Evolutionary conservation across 768 basidiomycete species (phyloP).

Genomic region (Tylopilus plumbeoviolaceoides): DNA sequence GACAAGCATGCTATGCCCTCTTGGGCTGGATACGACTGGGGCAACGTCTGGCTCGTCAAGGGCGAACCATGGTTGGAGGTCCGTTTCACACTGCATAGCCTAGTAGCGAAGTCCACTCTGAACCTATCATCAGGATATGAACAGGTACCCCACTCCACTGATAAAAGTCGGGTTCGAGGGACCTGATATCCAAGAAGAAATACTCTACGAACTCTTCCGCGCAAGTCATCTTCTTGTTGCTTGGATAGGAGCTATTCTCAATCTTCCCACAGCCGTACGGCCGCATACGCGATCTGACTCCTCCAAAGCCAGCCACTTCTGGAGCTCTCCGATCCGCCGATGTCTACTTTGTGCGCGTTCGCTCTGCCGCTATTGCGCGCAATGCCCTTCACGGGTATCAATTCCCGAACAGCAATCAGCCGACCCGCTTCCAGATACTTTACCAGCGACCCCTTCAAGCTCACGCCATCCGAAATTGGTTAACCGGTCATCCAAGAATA

Average conservation of each 20-base stretch:
- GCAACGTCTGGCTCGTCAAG: conserved; percentile 66
- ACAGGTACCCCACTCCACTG: conserved; percentile 69
- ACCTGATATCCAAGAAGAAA: conserved; percentile 78
- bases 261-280: conserved; percentile 65
- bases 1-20: conserved; percentile 52
- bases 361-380: conserved; percentile 75
- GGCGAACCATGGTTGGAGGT: conserved; percentile 84
- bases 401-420: conserved; percentile 27
- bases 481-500: conserved; percentile 82
- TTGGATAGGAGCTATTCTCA: not conserved
- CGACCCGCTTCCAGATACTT: conserved; percentile 47
- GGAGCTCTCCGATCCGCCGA: conserved; percentile 64
- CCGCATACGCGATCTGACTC: conserved; percentile 61
- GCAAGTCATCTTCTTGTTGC: conserved; percentile 39
- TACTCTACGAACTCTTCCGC: conserved; percentile 71
- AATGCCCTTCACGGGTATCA: conserved; percentile 71
- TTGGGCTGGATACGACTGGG: conserved; percentile 52
- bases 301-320: conserved; percentile 57
- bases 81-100: conserved; percentile 4
- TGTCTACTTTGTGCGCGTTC: conserved; percentile 57
- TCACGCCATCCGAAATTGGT: conserved; percentile 72
- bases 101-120: not conserved
- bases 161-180: conserved; percentile 85
- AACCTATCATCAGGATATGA: conserved; percentile 62
- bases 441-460: conserved; percentile 66